phyloP scores from a whole-genome alignment of 805 yeast genomes.

The Saccharomycopsis microspora region DNA sequence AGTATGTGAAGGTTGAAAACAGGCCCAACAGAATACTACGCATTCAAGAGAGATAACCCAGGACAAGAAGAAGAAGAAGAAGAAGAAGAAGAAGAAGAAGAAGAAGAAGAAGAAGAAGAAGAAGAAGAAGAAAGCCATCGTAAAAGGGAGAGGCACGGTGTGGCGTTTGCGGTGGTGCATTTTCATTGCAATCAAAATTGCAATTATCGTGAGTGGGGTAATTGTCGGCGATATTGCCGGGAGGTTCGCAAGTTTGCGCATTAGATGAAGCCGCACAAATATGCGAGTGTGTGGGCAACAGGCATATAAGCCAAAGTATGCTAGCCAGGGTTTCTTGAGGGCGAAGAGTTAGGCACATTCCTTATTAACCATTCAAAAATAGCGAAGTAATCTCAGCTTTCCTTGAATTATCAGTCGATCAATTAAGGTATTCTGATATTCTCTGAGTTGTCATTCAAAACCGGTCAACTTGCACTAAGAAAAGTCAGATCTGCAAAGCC shows the following conservation, averaged over 20 bases:
- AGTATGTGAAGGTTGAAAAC: slow-evolving; percentile 77
- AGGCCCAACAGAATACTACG: slow-evolving; percentile 68
- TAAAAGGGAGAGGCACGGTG: too few relatives aligned
- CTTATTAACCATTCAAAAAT: background rate
- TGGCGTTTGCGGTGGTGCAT: slow-evolving; percentile 53
- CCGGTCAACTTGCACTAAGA: too few relatives aligned
- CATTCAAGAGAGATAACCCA: slow-evolving; percentile 85
- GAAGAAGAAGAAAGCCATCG: slow-evolving; percentile 17
- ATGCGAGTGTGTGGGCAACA: too few relatives aligned
- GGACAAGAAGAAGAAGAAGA: slow-evolving; percentile 88
- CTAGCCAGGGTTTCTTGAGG: too few relatives aligned
- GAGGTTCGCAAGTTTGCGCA: background rate
- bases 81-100: slow-evolving; percentile 81
- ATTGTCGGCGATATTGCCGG: slow-evolving; percentile 35
- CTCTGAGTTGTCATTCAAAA: too few relatives aligned
- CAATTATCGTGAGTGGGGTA: slow-evolving; percentile 54
- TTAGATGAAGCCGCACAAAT: too few relatives aligned
- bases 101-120: slow-evolving; percentile 84
- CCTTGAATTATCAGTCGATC: too few relatives aligned
- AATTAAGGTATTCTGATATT: too few relatives aligned
- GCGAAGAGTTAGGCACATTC: background rate
- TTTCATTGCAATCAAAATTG: slow-evolving; percentile 46
- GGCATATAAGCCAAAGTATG: too few relatives aligned
- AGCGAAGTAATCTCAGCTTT: too few relatives aligned
- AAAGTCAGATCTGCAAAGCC: too few relatives aligned